Evolutionary conservation across 805 yeast species (phyloP).

Genomic region (Saccharomyces mikatae): DNA sequence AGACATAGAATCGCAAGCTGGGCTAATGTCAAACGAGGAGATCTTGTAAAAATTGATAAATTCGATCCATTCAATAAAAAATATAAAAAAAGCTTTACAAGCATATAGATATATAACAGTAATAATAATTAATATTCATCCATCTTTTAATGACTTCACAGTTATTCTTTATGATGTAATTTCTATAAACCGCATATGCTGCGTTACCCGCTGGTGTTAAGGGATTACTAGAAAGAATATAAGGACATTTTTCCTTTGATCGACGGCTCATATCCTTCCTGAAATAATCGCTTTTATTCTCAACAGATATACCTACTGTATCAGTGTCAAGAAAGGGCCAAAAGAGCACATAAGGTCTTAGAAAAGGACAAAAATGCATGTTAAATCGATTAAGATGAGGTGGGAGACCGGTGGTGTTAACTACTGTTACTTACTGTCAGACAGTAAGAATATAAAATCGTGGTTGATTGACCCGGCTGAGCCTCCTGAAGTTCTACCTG

Average conservation of each 20-base stretch:
- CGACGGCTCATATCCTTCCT: neutral
- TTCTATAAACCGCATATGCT: neutral
- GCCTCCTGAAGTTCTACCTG: slow-evolving; percentile 58
- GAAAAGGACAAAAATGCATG: slow-evolving; percentile 57
- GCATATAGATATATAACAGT: neutral
- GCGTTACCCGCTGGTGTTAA: neutral
- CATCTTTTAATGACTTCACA: neutral
- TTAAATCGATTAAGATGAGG: slow-evolving; percentile 79
- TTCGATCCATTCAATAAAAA: no score
- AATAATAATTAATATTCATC: neutral
- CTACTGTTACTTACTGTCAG: slow-evolving; percentile 67
- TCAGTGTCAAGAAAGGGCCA: neutral
- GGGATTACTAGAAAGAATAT: neutral
- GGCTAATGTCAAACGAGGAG: slow-evolving; percentile 3
- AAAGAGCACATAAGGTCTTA: neutral
- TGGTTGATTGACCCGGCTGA: slow-evolving; percentile 93
- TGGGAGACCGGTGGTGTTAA: slow-evolving; percentile 87
- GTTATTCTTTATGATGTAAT: neutral
- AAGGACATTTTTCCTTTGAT: neutral
- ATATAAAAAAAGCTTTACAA: no score
- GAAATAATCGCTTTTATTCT: neutral
- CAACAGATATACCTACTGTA: neutral
- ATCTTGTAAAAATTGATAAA: neutral
- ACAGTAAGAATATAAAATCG: slow-evolving; percentile 53
- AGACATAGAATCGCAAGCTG: slow-evolving; percentile 17